phyloP scores from a whole-genome alignment of 2,329 filamentous ascomycete genomes.

The Microsporum canis region DNA sequence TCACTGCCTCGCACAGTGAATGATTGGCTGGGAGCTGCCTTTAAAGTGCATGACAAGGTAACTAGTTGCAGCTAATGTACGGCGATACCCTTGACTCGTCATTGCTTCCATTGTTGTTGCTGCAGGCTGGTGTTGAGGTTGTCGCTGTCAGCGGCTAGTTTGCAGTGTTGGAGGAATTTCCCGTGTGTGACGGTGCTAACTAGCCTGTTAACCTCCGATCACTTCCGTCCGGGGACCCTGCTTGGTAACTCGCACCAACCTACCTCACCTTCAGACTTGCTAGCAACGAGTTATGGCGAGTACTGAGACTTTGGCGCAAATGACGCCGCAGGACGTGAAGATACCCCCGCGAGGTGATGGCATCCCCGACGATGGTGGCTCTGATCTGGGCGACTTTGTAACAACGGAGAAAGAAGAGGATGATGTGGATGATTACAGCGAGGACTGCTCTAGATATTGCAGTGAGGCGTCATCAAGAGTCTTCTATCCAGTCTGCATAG shows the following conservation, averaged over 20 bases:
- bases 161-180: not conserved
- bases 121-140: not conserved
- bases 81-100: not conserved
- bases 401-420: not conserved
- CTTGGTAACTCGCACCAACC: not conserved
- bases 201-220: too few relatives aligned
- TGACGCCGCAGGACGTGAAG: not conserved
- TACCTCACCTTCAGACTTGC: not conserved
- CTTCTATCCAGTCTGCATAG: conserved; percentile 8
- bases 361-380: not conserved
- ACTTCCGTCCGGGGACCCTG: not conserved
- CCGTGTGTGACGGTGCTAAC: not conserved
- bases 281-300: not conserved
- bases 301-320: not conserved
- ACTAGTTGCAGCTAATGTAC: not conserved
- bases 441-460: not conserved
- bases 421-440: not conserved
- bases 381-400: not conserved
- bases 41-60: not conserved
- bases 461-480: not conserved
- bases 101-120: not conserved
- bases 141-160: not conserved
- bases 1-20: not conserved
- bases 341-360: not conserved
- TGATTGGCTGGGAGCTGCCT: not conserved